These are phyloP conservation scores for Camelina hispida DNA, from an alignment of 345 rosid genomes.

Conservation along the genomic window DNA sequence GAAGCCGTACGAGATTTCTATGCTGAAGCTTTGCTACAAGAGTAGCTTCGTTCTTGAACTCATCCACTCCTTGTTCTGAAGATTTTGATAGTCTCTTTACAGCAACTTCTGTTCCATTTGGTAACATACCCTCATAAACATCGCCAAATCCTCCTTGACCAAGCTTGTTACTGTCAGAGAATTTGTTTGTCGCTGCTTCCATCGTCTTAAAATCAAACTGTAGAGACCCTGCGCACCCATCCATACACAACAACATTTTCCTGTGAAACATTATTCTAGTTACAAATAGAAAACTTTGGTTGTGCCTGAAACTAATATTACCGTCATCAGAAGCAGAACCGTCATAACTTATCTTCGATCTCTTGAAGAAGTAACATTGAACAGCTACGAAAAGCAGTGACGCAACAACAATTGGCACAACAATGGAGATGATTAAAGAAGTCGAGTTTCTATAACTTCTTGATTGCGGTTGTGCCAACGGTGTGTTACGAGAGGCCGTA, in stretches of 20 bases:
- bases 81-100: background rate
- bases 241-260: background rate
- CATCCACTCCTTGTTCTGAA: background rate
- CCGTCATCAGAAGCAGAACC: background rate
- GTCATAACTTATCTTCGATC: background rate
- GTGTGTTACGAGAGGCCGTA: background rate
- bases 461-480: background rate
- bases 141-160: background rate
- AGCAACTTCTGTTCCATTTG: background rate
- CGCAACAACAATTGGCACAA: background rate
- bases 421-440: background rate
- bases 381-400: background rate
- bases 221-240: background rate
- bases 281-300: background rate
- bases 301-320: background rate
- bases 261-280: no score
- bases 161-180: background rate
- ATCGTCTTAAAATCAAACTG: background rate
- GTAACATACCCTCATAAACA: background rate
- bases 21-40: background rate
- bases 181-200: background rate
- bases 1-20: background rate
- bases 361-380: background rate
- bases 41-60: background rate
- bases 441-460: background rate